A percentile compares a stretch with the other conserved stretches of the same genome.
phyloP scores from a whole-genome alignment of 306 rosid species.

The Begonia fuchsioides region DNA sequence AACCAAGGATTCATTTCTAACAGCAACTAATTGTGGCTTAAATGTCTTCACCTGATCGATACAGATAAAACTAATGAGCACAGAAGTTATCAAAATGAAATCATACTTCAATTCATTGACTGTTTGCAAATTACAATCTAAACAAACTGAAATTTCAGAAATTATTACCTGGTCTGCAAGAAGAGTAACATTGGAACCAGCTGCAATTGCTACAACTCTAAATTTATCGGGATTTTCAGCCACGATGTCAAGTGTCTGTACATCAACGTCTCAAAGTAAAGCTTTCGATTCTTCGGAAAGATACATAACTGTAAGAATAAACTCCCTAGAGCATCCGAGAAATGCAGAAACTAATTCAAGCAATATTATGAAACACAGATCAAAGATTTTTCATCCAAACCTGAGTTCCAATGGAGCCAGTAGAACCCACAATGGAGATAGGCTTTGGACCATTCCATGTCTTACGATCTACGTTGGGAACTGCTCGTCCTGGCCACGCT shows the following conservation, averaged over 20 bases:
- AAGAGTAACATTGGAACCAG: slow-evolving; percentile 91
- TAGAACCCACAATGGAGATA: slow-evolving; percentile 71
- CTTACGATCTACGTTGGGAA: slow-evolving; percentile 28
- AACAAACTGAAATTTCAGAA: slow-evolving; percentile 3
- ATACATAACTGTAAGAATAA: too few species aligned
- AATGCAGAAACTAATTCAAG: too few species aligned
- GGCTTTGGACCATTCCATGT: slow-evolving; percentile 90
- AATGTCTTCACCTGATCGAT: slow-evolving; percentile 64
- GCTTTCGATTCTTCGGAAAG: too few species aligned
- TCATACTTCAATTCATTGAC: too few species aligned
- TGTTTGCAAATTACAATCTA: slow-evolving; percentile 1
- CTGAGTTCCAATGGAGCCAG: slow-evolving; percentile 99
- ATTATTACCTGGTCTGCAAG: slow-evolving; percentile 84
- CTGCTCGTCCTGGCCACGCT: slow-evolving; percentile 96
- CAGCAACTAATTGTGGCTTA: slow-evolving; percentile 80
- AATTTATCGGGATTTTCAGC: slow-evolving; percentile 92
- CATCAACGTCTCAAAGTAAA: slow-evolving; percentile 6
- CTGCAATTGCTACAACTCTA: slow-evolving; percentile 83
- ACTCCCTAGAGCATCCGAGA: too few species aligned
- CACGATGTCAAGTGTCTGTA: slow-evolving; percentile 92
- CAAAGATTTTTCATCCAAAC: too few species aligned
- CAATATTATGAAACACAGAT: too few species aligned
- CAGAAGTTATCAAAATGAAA: too few species aligned
- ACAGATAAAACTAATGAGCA: too few species aligned
- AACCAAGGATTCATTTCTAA: slow-evolving; percentile 70